phyloP scores from a whole-genome alignment of 805 yeast species.

The Sungouiella thailandica region DNA sequence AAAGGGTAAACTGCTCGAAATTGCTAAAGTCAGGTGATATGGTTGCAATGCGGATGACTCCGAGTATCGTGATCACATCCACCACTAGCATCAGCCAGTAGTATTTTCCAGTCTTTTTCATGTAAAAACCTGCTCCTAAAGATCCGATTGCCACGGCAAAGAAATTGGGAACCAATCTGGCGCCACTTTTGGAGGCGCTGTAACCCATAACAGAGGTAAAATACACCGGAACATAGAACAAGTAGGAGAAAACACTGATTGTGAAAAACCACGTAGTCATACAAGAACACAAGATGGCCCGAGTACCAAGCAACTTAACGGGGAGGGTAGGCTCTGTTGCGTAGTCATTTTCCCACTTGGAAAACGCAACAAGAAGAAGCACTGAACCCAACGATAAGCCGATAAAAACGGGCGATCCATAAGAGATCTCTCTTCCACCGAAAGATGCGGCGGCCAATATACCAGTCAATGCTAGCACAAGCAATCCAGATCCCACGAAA shows the following conservation, averaged over 20 bases:
- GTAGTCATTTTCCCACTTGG: neutral
- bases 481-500: neutral
- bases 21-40: neutral
- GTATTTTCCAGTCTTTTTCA: slow-evolving; percentile 1
- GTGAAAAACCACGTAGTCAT: slow-evolving; percentile 1
- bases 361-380: neutral
- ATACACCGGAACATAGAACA: slow-evolving; percentile 1
- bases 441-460: neutral
- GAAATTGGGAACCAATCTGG: neutral
- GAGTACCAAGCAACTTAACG: neutral
- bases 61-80: neutral
- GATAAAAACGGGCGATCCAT: neutral
- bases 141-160: neutral
- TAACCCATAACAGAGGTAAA: neutral
- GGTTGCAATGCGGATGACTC: neutral
- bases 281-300: neutral
- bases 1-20: slow-evolving; percentile 13
- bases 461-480: neutral
- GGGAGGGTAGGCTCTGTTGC: slow-evolving; percentile 1
- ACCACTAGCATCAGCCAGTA: neutral
- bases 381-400: neutral
- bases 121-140: neutral
- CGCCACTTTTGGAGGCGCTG: neutral
- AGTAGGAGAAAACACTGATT: neutral
- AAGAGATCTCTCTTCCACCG: neutral